Evolutionary conservation across 176 grass and related monocot genomes (phyloP).

Genomic region (Oryza coarctata): DNA sequence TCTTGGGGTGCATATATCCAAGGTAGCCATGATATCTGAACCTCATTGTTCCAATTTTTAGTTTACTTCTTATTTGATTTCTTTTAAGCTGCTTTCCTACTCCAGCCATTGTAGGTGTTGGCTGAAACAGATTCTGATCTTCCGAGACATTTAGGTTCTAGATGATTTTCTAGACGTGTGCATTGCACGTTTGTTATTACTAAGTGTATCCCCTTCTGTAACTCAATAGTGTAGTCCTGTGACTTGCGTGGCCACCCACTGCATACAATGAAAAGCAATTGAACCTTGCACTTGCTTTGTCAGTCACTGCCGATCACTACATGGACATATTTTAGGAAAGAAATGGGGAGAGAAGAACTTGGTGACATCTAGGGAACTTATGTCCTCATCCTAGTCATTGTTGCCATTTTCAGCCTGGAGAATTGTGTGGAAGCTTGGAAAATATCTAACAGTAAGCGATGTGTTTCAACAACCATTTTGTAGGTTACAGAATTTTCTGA

Average conservation of each 20-base stretch:
- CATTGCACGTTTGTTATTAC: neutral
- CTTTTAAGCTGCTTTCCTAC: neutral
- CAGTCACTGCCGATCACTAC: neutral
- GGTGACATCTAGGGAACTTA: neutral
- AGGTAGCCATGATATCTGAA: constrained; percentile 40
- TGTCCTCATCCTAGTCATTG: neutral
- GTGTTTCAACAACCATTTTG: neutral
- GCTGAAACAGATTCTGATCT: neutral
- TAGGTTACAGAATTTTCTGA: constrained; percentile 3
- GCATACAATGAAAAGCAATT: neutral
- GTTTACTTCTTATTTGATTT: neutral
- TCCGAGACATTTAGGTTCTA: neutral
- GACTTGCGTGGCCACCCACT: neutral
- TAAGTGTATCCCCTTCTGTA: constrained; percentile 4
- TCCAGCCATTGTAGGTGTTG: neutral
- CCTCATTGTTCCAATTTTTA: constrained; percentile 2
- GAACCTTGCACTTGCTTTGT: neutral
- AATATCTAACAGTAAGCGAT: neutral
- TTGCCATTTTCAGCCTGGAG: neutral
- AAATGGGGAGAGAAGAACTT: neutral
- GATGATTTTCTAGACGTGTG: neutral
- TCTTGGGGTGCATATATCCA: constrained; percentile 94
- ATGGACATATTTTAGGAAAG: neutral
- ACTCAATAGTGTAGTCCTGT: neutral
- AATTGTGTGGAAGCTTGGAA: neutral